Evolutionary conservation across 192 early-diverging fungal species (phyloP).

Genomic region (Coemansia sp.): DNA sequence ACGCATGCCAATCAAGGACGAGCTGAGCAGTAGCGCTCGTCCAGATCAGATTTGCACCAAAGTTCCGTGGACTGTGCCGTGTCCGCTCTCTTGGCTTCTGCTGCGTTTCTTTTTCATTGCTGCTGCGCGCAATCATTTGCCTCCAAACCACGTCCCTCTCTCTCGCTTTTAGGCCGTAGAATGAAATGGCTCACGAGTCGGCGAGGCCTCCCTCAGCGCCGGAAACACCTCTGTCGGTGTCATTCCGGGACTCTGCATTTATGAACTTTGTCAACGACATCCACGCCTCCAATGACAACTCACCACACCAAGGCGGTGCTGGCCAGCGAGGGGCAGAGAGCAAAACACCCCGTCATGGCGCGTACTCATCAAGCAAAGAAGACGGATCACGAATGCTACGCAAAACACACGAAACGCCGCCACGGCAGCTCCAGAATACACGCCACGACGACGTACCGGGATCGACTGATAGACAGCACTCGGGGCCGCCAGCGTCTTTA

Average conservation of each 20-base stretch:
- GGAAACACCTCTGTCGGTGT: conserved; percentile 23
- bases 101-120: conserved; percentile 6
- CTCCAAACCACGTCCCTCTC: not conserved
- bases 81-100: not conserved
- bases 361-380: not conserved
- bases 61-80: not conserved
- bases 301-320: conserved; percentile 1
- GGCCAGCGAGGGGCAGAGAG: not conserved
- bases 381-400: not conserved
- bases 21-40: conserved; percentile 55
- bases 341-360: not conserved
- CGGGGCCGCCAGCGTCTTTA: not conserved
- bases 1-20: too few relatives aligned
- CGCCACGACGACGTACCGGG: not conserved
- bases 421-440: not conserved
- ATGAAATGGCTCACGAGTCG: conserved; percentile 43
- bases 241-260: conserved; percentile 39
- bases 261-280: conserved; percentile 25
- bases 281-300: not conserved
- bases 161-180: conserved; percentile 2
- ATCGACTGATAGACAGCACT: conserved; percentile 3
- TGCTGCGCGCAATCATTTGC: not conserved
- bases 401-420: conserved; percentile 1
- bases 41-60: conserved; percentile 13
- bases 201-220: conserved; percentile 11